Base-by-base conservation (phyloP, 164 flowering plant genomes). In the Santalum album region DNA sequence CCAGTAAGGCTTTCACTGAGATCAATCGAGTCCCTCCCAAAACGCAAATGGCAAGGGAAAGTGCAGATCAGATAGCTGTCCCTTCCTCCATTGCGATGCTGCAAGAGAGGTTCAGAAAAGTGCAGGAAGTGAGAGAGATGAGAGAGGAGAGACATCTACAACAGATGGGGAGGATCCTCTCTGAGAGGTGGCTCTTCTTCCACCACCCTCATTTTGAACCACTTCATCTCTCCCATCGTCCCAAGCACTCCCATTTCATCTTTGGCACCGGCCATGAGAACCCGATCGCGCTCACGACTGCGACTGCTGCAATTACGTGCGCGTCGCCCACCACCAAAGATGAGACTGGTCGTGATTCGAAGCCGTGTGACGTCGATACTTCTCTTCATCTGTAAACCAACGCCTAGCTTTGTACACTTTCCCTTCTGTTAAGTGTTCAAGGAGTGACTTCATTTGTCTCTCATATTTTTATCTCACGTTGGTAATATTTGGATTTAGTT, bases 101-200 rank as follows among this genome's bases (percentile, higher is more conserved):
- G 54, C 80, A 76, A 55, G 77, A 76, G 61, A 76, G 80, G 59
- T 76, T 73, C 39, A 76, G 73, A 21, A 65, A 71, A 55, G 15
- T 73, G 44, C 60, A 73, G 36, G 71, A 65, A 59, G 67, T 61
- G 49, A 74, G 69, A 50, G 68, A 63, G 56, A 59, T 67, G 61
- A 72, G 82, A 57, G 72, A 70, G 40, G 73, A 66, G 53, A 57
- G 62, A 46, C 66, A 69, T 65, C 67, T 68, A 7, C 18, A 29
- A 29, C n/a, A n/a, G n/a, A 29, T 52, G 42, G 64, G 34, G 22
- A 32, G 34, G 34, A n/a, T n/a, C n/a, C 45, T 67, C 1, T 14
- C 51, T 0, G 59, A 56, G n/a, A 36, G 59, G 15, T 45, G 48
- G 42, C 29, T 64, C 16, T 58, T 50, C 25, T 53, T 56, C n/a